Base-by-base conservation (phyloP, 2,329 filamentous ascomycete species). In the Xylaria sp. region DNA sequence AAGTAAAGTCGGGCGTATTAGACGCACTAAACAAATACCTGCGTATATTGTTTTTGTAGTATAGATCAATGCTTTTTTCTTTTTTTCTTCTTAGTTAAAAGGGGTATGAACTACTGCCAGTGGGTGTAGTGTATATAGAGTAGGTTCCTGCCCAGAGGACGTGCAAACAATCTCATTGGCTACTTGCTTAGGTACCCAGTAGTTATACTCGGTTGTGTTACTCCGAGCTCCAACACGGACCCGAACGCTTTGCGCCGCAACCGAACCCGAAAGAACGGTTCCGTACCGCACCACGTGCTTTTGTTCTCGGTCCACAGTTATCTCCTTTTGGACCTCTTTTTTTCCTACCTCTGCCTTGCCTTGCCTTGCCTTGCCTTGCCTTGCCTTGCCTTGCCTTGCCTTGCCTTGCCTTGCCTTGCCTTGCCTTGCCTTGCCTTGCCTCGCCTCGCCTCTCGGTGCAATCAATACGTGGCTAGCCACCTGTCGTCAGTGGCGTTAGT, bases 241-340 rank as follows among this genome's bases (percentile, higher is more conserved):
- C 62, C 62, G 62, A 57, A n/a, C 2, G 1, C 20, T 25, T 50
- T 31, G 28, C 57, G 46, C 12, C 62, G 62, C 52, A 44, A 57
- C 62, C 62, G 62, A 64, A n/a, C n/a, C 41, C 39, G n/a, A 56
- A 12, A 37, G n/a, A 37, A 48, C 51, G 39, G 39, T 13, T 57
- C 61, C 61, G 61, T 50, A 23, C 5, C 13, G n/a, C 52, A 55
- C 23, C 28, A 54, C 51, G 28, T 54, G 44, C n/a, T 46, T 44
- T 13, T n/a, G 18, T n/a, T n/a, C 6, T n/a, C 15, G 18, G 13
- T 46, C 41, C 15, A 15, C 39, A 15, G 13, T 44, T 46, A 18
- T 46, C 18, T 46, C 18, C 15, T n/a, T 46, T 15, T 46, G 28
- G 4, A 28, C 34, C 18, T 46, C n/a, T n/a, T n/a, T 7, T 46